phyloP scores from a whole-genome alignment of 495 filamentous ascomycete genomes.

The Aspergillus haitiensis region DNA sequence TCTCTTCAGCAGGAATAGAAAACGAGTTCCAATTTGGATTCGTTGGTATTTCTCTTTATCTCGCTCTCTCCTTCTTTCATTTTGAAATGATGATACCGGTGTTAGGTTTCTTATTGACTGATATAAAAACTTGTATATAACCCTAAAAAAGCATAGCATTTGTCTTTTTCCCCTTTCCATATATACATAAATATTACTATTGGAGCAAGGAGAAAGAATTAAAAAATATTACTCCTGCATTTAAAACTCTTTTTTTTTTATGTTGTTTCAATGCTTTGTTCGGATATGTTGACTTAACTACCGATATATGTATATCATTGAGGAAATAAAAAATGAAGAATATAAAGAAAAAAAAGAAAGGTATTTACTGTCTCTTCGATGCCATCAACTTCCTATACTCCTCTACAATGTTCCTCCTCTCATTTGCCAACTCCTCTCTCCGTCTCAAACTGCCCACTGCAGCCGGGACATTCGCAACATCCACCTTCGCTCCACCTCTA shows the following conservation, averaged over 20 bases:
- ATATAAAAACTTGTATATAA: conserved; percentile 12
- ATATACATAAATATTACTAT: conserved; percentile 6
- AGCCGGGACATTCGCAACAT: conserved; percentile 73
- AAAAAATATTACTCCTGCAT: conserved; percentile 10
- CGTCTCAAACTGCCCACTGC: conserved; percentile 75
- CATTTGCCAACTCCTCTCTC: conserved; percentile 76
- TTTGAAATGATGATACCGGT: conserved; percentile 14
- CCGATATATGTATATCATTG: conserved; percentile 14
- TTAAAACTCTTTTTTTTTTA: no score
- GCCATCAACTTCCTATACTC: conserved; percentile 80
- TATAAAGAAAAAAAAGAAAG: background rate
- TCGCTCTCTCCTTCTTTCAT: background rate
- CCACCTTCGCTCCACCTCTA: conserved; percentile 63
- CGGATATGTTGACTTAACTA: no score
- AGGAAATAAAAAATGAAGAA: conserved; percentile 13
- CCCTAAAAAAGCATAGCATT: conserved; percentile 16
- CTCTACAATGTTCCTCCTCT: conserved; percentile 75
- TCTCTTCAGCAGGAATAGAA: conserved; percentile 48
- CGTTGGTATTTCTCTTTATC: no score
- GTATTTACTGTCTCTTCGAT: conserved; percentile 50
- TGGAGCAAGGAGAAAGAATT: background rate
- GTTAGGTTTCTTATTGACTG: conserved; percentile 8
- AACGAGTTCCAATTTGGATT: no score
- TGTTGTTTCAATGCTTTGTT: no score
- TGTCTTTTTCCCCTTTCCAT: background rate